These are phyloP conservation scores for Fomitopsis pinicola DNA, from an alignment of 1,284 basidiomycete genomes.

Conservation along the genomic window DNA sequence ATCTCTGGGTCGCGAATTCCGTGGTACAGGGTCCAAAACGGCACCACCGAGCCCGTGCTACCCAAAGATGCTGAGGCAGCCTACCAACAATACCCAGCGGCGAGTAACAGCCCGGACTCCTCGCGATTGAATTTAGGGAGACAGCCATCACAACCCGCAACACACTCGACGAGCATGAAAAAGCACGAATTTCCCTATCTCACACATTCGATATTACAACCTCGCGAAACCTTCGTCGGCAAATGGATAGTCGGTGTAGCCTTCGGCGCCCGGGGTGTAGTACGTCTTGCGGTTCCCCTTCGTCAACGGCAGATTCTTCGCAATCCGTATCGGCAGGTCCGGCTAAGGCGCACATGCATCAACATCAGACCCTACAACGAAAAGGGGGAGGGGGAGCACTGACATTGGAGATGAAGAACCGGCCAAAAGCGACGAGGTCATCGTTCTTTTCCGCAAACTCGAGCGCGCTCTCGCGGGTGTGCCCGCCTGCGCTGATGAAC, in stretches of 20 bases:
- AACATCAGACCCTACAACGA: no score
- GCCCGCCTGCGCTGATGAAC: constrained; percentile 36
- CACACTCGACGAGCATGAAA: no score
- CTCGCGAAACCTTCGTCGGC: constrained; percentile 1
- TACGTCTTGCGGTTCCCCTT: constrained; percentile 9
- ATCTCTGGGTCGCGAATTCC: no score
- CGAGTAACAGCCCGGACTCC: no score
- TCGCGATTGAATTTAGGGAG: no score
- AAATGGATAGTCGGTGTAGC: constrained; percentile 17
- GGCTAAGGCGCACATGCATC: constrained; percentile 4
- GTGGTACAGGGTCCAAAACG: no score
- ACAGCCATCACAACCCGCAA: no score
- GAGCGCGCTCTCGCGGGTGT: constrained; percentile 25
- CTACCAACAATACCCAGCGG: no score
- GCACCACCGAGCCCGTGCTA: no score
- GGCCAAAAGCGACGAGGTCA: constrained; percentile 42
- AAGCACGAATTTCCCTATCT: no score
- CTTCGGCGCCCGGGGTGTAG: constrained; percentile 21
- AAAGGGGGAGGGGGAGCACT: neutral
- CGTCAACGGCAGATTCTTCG: constrained; percentile 12
- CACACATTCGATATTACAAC: constrained; percentile 3
- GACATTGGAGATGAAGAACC: constrained; percentile 44
- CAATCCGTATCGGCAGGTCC: constrained; percentile 13
- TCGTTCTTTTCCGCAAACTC: constrained; percentile 26
- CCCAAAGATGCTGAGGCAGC: no score